Evolutionary conservation across 1,139 yeast species (phyloP).

Genomic region (Diutina catenulata): DNA sequence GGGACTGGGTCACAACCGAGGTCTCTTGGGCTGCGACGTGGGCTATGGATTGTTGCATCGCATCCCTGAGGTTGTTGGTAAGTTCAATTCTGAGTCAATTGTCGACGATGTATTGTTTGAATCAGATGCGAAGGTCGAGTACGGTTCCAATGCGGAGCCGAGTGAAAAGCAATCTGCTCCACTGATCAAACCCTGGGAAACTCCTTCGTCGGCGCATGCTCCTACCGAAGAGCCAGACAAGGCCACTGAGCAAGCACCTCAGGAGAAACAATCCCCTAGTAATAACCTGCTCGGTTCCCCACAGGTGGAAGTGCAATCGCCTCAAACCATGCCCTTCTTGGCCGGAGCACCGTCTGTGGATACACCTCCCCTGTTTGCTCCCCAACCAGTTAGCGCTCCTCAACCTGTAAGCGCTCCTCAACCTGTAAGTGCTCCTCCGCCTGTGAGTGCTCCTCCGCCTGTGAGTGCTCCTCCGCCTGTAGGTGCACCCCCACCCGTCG

Average conservation of each 20-base stretch:
- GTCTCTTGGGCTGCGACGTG: slow-evolving; percentile 86
- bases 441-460: not conserved
- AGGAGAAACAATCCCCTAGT: not conserved
- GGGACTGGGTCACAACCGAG: slow-evolving; percentile 47
- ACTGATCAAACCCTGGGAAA: not conserved
- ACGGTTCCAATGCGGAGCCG: not conserved
- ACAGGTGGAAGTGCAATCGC: not conserved
- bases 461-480: not conserved
- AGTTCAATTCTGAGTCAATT: slow-evolving; percentile 20
- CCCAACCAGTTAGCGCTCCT: too few relatives aligned
- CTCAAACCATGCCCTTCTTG: too few relatives aligned
- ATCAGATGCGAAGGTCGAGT: not conserved
- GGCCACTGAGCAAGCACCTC: not conserved
- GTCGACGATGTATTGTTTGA: slow-evolving; percentile 31
- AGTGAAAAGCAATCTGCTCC: not conserved
- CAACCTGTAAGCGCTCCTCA: not conserved
- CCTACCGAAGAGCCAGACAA: not conserved
- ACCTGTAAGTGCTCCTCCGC: not conserved
- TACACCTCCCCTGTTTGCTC: too few relatives aligned
- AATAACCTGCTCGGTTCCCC: not conserved
- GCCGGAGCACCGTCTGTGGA: too few relatives aligned
- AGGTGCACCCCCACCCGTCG: not conserved
- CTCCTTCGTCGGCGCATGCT: not conserved
- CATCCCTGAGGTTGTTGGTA: slow-evolving; percentile 58
- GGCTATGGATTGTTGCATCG: slow-evolving; percentile 87